Evolutionary conservation across 202 grass and related monocot species (phyloP).

Genomic region (Carex arenaria): DNA sequence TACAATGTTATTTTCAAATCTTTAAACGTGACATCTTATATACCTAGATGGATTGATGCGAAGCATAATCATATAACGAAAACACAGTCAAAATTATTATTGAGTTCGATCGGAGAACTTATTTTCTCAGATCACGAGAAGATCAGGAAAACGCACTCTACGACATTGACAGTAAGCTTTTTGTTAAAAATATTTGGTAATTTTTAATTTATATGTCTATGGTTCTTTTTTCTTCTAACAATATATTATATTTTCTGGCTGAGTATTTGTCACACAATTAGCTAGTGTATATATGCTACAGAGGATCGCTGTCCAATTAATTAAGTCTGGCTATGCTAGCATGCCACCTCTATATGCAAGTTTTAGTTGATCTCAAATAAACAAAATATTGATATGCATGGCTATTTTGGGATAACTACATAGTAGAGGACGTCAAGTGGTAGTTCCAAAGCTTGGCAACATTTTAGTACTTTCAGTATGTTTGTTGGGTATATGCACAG

Average conservation of each 20-base stretch:
- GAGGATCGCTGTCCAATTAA: background rate
- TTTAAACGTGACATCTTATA: background rate
- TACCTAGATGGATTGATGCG: background rate
- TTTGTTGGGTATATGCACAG: slow-evolving; percentile 1
- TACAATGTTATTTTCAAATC: background rate
- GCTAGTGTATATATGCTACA: background rate
- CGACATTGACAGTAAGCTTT: no score
- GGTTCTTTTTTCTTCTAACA: background rate
- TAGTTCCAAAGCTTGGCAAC: background rate
- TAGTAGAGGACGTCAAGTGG: background rate
- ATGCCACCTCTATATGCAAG: background rate
- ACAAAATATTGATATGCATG: slow-evolving; percentile 1
- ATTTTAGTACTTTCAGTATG: background rate
- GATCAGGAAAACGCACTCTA: background rate
- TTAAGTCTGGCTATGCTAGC: background rate
- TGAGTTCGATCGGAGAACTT: background rate
- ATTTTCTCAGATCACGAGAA: background rate
- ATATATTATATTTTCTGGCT: background rate
- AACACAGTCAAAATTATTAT: background rate
- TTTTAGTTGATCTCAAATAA: background rate
- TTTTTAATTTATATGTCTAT: background rate
- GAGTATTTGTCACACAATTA: background rate
- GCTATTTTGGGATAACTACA: background rate
- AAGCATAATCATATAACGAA: background rate
- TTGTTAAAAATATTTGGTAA: background rate